Conservation (phyloP, 768 basidiomycete genomes). For the Kondoa subrosea region DNA sequence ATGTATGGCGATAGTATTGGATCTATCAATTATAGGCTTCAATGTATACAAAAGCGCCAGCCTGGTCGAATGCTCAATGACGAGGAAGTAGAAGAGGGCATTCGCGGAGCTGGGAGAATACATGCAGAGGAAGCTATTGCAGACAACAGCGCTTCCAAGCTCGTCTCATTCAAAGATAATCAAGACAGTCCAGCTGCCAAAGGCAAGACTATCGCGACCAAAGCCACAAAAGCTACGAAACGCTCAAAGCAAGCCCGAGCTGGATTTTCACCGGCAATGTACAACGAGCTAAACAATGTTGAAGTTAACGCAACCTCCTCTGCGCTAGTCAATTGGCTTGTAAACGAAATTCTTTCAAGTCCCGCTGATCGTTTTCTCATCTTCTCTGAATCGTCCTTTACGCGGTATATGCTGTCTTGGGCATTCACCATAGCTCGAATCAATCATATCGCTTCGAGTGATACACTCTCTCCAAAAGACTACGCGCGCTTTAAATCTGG, state of each 20-base stretch:
- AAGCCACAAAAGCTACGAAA: no score
- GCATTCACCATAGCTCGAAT: background rate
- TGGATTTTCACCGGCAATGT: background rate
- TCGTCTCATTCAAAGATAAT: no score
- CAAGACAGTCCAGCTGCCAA: no score
- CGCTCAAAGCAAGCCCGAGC: background rate
- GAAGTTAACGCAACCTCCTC: background rate
- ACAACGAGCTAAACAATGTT: background rate
- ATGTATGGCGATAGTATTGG: no score
- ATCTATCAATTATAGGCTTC: no score
- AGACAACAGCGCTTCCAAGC: no score
- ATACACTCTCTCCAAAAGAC: background rate
- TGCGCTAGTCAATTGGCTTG: background rate
- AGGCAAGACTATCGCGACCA: no score
- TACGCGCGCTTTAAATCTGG: background rate
- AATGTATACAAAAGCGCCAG: no score
- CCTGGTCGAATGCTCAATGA: no score
- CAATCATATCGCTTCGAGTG: background rate
- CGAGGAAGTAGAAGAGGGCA: no score
- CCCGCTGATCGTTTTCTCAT: background rate
- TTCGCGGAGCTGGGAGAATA: no score
- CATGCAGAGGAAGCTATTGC: no score
- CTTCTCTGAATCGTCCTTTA: background rate
- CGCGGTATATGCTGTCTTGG: background rate
- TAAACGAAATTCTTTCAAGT: background rate